These are phyloP conservation scores for Xerocomellus amylosporus DNA, from an alignment of 768 basidiomycete genomes.

Conservation along the genomic window DNA sequence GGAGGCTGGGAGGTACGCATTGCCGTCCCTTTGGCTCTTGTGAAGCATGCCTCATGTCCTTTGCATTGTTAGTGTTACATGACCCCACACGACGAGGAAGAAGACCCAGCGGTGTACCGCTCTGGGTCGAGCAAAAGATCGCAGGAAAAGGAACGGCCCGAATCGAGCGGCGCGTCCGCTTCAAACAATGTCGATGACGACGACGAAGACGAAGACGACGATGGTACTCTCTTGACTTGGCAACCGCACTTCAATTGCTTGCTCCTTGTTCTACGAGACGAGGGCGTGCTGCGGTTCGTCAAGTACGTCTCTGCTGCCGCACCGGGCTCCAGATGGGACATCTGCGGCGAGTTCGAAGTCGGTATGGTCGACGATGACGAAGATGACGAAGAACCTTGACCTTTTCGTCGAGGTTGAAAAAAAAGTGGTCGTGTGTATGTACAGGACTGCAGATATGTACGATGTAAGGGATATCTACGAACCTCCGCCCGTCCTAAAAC, in stretches of 20 bases:
- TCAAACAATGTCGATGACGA: conserved; percentile 9
- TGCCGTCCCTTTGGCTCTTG: neutral
- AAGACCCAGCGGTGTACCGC: conserved; percentile 93
- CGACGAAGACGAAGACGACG: conserved; percentile 46
- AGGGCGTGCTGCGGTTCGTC: conserved; percentile 90
- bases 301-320: conserved; percentile 93
- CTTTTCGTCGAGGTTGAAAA: neutral
- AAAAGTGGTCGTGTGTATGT: neutral
- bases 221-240: conserved; percentile 78
- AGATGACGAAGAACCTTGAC: conserved; percentile 27
- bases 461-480: neutral
- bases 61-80: conserved; percentile 71
- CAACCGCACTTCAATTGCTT: conserved; percentile 89
- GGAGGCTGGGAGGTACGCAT: conserved; percentile 89
- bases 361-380: conserved; percentile 69
- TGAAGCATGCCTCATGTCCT: neutral
- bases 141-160: conserved; percentile 16
- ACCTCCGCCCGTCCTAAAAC: conserved; percentile 42
- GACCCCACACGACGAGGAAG: conserved; percentile 91
- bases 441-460: neutral
- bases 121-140: conserved; percentile 45
- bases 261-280: conserved; percentile 86
- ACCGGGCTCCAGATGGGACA: conserved; percentile 88
- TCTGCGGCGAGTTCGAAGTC: conserved; percentile 89
- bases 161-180: conserved; percentile 15